A percentile compares a stretch with the other conserved stretches of the same genome.
These are phyloP conservation scores for Perkinsela sp. DNA, from an alignment of 208 protist species.

Conservation along the genomic window DNA sequence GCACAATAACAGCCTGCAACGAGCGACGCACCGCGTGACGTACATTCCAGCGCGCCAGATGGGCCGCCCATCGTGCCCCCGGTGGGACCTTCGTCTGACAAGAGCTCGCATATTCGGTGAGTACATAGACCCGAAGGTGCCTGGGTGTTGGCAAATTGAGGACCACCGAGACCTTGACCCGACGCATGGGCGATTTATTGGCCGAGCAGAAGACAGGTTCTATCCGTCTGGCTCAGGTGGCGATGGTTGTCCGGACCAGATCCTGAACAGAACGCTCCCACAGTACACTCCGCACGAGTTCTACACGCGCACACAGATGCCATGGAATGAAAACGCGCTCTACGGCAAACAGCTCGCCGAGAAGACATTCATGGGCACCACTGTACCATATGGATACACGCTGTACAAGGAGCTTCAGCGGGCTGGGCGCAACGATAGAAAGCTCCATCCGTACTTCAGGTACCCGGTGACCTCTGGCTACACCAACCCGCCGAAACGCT, in stretches of 20 bases:
- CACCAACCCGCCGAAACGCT: constrained; percentile 41
- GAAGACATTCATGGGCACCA: constrained; percentile 48
- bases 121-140: constrained; percentile 56
- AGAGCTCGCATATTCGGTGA: constrained; percentile 53
- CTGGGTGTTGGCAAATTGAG: constrained; percentile 55
- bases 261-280: constrained; percentile 53
- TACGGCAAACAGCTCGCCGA: constrained; percentile 59
- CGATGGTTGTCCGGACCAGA: constrained; percentile 44
- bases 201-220: constrained; percentile 48
- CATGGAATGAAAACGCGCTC: constrained; percentile 59
- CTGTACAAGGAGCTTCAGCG: constrained; percentile 72
- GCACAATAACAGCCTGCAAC: no score
- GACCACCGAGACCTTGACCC: constrained; percentile 61
- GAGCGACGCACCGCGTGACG: constrained; percentile 19
- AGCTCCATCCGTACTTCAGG: constrained; percentile 56
- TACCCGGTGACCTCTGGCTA: constrained; percentile 27
- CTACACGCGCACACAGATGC: constrained; percentile 47
- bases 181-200: constrained; percentile 57
- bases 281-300: constrained; percentile 67
- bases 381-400: constrained; percentile 39
- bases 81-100: constrained; percentile 49
- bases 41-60: constrained; percentile 26
- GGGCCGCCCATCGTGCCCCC: constrained; percentile 42
- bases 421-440: constrained; percentile 57
- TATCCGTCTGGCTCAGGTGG: constrained; percentile 15